Base-by-base conservation (phyloP, 495 filamentous ascomycete genomes). In the Parmelia sp. region DNA sequence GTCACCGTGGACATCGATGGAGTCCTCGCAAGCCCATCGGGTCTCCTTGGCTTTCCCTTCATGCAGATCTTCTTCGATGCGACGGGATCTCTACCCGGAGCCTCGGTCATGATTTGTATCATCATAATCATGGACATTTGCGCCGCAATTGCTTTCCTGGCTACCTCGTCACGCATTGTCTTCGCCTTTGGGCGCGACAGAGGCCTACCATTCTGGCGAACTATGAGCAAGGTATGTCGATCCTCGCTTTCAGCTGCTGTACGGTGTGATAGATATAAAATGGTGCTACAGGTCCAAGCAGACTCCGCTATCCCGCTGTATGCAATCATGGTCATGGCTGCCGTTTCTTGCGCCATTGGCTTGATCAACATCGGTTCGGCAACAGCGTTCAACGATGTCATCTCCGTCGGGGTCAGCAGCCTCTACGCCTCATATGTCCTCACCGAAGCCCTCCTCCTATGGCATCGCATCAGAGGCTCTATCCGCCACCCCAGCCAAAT, bases 11-110 rank as follows among this genome's bases (percentile, higher is more conserved):
- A 76, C 27, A 36, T 36, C 10, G 35, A 36, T 5, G 35, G 35
- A 36, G 35, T 36, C 5, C 35, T 36, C 35, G 35, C 35, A 36
- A 36, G 35, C 10, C 35, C 35, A 36, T 10, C 35, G 10, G 35
- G 35, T 6, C 42, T 66, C 4, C 73, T 72, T 0, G 71, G 73
- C 33, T 74, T 73, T 62, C 71, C 71, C 3, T 72, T 76, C 58
- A 72, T 78, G 31, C 69, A 73, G 62, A 69, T 76, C 23, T 76
- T 76, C 56, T 61, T 63, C 19, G 59, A 72, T 11, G 74, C 72
- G 11, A 74, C 73, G 4, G 51, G 63, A 15, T 73, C 74, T 7
- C 64, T 58, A 10, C 59, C 64, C 33, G 74, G 73, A 3, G 66
- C 74, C 12, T 69, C 71, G 0, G 65, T 66, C n/a, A 73, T 75